Percentiles rank a stretch among this genome's conserved stretches.
Evolutionary conservation across 768 basidiomycete genomes (phyloP).

Genomic region (Hortiboletus campestris): DNA sequence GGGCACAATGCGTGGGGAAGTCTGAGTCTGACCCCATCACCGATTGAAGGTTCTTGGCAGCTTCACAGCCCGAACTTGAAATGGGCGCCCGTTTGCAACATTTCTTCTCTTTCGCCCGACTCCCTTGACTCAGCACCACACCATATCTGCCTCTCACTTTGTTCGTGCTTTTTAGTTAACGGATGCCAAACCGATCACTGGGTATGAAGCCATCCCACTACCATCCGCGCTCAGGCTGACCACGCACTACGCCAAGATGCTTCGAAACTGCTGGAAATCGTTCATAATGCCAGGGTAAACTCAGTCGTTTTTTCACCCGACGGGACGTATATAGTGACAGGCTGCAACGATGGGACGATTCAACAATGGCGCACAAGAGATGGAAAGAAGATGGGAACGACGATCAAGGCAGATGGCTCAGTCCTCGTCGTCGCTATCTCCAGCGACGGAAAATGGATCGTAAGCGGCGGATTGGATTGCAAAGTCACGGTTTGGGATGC

Average conservation of each 20-base stretch:
- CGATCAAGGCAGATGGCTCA: conserved; percentile 7
- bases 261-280: conserved; percentile 8
- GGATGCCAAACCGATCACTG: conserved; percentile 1
- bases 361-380: conserved; percentile 12
- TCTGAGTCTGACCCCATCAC: too few relatives aligned
- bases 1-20: neutral
- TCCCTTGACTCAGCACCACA: neutral
- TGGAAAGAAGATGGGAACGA: conserved; percentile 5
- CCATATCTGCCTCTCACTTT: neutral
- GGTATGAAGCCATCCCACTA: neutral
- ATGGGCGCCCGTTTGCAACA: neutral
- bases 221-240: neutral
- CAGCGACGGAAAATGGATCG: conserved; percentile 15
- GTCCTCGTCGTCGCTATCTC: conserved; percentile 12
- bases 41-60: too few relatives aligned
- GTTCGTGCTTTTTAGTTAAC: neutral
- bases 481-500: conserved; percentile 13
- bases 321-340: conserved; percentile 9
- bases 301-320: conserved; percentile 16
- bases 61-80: neutral
- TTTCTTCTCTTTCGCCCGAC: neutral
- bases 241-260: neutral
- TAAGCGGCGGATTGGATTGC: conserved; percentile 10
- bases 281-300: conserved; percentile 1
- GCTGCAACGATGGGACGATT: conserved; percentile 11